phyloP scores from a whole-genome alignment of 768 basidiomycete genomes.

The Mycena belliarum region DNA sequence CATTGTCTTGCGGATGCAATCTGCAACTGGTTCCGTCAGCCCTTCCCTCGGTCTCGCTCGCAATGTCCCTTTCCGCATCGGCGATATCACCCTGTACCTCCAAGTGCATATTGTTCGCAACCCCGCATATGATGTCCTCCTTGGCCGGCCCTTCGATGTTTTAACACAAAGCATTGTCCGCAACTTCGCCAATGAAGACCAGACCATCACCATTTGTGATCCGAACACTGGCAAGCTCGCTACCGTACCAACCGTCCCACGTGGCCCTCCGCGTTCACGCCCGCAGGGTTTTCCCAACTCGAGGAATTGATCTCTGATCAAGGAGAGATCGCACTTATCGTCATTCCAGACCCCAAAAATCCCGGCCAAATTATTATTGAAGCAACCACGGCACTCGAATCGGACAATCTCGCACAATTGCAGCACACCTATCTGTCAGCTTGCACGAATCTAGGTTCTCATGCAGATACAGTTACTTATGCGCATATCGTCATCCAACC shows the following conservation, averaged over 20 bases:
- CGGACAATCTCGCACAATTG: background rate
- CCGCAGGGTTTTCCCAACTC: background rate
- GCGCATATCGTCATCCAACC: conserved; percentile 1
- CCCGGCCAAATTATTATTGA: background rate
- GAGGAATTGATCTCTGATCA: conserved; percentile 2
- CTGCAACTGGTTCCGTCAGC: background rate
- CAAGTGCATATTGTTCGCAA: conserved; percentile 14
- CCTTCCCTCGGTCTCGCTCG: conserved; percentile 8
- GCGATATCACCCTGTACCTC: conserved; percentile 1
- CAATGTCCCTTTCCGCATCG: conserved; percentile 16
- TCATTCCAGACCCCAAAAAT: background rate
- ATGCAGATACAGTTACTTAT: background rate
- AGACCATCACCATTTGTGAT: conserved; percentile 2
- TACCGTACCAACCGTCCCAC: background rate
- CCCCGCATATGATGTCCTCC: conserved; percentile 10
- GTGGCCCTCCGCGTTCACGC: background rate
- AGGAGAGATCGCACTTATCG: background rate
- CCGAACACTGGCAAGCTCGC: background rate
- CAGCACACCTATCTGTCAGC: background rate
- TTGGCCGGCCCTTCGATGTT: conserved; percentile 11
- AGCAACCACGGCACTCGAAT: background rate
- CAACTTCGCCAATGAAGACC: background rate
- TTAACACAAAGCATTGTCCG: background rate
- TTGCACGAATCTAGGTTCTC: background rate
- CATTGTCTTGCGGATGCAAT: background rate